These are phyloP conservation scores for Aureobasidium sp. DNA, from an alignment of 2,329 filamentous ascomycete genomes.

Conservation along the genomic window DNA sequence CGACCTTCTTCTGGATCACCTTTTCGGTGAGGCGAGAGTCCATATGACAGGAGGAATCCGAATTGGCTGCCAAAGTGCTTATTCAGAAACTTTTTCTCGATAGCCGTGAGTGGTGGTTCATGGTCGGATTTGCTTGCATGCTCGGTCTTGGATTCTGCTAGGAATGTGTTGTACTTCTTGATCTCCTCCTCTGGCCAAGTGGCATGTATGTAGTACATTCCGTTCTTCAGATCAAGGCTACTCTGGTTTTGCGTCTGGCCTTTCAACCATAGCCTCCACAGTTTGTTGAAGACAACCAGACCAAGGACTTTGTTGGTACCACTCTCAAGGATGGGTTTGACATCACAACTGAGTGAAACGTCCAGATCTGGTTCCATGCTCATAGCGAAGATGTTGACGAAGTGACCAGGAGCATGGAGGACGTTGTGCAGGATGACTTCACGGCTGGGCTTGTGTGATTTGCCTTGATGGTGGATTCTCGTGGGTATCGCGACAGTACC, in stretches of 20 bases:
- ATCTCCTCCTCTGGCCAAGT: not conserved
- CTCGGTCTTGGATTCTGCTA: not conserved
- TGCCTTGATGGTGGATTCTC: not conserved
- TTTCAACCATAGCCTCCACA: not conserved
- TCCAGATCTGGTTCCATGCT: not conserved
- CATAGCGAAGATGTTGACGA: not conserved
- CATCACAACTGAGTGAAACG: not conserved
- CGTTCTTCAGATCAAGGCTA: not conserved
- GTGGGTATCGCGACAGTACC: not conserved
- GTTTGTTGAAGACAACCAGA: not conserved
- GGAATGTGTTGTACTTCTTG: not conserved
- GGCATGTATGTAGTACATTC: not conserved
- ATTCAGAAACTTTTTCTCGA: slow-evolving; percentile 31
- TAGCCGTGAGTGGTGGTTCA: slow-evolving; percentile 11
- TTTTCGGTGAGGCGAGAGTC: slow-evolving; percentile 31
- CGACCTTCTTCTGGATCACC: slow-evolving; percentile 32
- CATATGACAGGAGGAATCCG: slow-evolving; percentile 26
- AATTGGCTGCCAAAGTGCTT: slow-evolving; percentile 28
- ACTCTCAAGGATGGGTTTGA: not conserved
- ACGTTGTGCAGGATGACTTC: not conserved
- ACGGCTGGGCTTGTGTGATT: not conserved
- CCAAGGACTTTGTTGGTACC: not conserved
- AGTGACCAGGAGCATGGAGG: not conserved
- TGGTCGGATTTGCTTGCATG: not conserved
- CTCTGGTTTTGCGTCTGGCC: not conserved